Evolutionary conservation across 2,329 filamentous ascomycete genomes (phyloP).

Genomic region (Penicillium digitatum): DNA sequence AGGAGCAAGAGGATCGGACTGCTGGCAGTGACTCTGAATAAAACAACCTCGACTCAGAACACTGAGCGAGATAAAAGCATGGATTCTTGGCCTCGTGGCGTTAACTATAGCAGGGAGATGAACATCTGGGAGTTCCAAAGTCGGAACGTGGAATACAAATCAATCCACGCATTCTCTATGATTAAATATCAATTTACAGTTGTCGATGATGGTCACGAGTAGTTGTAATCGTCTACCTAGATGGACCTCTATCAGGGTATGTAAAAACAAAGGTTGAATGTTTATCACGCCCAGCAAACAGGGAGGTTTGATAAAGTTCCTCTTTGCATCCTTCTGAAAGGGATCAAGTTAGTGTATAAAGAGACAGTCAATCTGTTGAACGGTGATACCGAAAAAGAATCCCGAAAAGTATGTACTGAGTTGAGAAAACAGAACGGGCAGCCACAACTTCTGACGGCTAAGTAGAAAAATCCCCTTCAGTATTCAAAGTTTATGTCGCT

Average conservation of each 20-base stretch:
- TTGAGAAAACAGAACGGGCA: background rate
- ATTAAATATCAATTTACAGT: background rate
- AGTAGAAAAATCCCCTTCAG: background rate
- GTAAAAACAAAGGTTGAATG: background rate
- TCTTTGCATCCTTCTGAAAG: background rate
- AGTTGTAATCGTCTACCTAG: background rate
- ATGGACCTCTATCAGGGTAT: background rate
- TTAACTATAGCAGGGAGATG: conserved; percentile 3
- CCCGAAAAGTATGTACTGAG: background rate
- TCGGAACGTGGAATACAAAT: background rate
- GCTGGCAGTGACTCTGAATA: conserved; percentile 33
- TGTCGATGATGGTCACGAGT: background rate
- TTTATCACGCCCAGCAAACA: background rate
- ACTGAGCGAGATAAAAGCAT: background rate
- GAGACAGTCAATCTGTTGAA: background rate
- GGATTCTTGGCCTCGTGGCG: conserved; percentile 7
- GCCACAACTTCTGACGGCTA: background rate
- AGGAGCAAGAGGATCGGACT: conserved; percentile 39
- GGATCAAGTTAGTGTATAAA: background rate
- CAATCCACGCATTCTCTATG: background rate
- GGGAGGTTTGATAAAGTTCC: background rate
- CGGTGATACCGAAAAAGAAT: too few species aligned
- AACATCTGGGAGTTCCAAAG: background rate
- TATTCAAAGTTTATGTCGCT: conserved; percentile 81
- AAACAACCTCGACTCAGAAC: background rate